phyloP scores from a whole-genome alignment of 2,329 filamentous ascomycete genomes.

The Hypomyces perniciosus region DNA sequence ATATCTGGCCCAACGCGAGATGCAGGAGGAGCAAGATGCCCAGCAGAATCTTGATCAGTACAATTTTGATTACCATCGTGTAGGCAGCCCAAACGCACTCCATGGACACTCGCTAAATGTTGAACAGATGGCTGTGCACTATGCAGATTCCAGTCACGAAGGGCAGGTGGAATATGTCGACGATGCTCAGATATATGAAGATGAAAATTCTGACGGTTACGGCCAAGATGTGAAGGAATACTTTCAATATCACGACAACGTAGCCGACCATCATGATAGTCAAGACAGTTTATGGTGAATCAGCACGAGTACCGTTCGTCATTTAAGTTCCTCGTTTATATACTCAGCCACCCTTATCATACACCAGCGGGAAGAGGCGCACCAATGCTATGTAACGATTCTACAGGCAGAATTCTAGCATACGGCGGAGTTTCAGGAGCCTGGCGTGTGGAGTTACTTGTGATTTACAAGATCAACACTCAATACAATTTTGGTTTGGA shows the following conservation, averaged over 20 bases:
- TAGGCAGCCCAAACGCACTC: conserved; percentile 26
- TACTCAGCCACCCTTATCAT: conserved; percentile 13
- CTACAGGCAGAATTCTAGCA: conserved; percentile 25
- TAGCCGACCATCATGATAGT: conserved; percentile 29
- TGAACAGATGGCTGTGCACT: conserved; percentile 38
- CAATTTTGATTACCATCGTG: conserved; percentile 48
- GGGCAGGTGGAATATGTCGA: conserved; percentile 45
- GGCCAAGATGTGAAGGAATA: conserved; percentile 36
- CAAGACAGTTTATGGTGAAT: conserved; percentile 41
- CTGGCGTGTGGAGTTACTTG: conserved; percentile 16
- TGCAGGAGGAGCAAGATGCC: conserved; percentile 39
- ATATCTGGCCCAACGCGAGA: conserved; percentile 41
- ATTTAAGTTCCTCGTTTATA: conserved; percentile 13
- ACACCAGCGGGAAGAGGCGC: conserved; percentile 7
- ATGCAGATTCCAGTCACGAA: conserved; percentile 38
- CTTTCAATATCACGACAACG: conserved; percentile 33
- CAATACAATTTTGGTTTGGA: conserved; percentile 16
- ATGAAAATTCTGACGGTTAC: conserved; percentile 37
- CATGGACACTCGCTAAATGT: conserved; percentile 7
- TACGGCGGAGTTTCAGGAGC: conserved; percentile 30
- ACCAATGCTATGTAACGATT: conserved; percentile 5
- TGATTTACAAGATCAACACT: conserved; percentile 18
- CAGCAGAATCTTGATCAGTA: conserved; percentile 46
- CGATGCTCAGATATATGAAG: conserved; percentile 48
- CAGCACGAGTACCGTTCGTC: neutral